A percentile compares a stretch with the other conserved stretches of the same genome.
phyloP scores from a whole-genome alignment of 768 basidiomycete genomes.

The Tylopilus intermedius region DNA sequence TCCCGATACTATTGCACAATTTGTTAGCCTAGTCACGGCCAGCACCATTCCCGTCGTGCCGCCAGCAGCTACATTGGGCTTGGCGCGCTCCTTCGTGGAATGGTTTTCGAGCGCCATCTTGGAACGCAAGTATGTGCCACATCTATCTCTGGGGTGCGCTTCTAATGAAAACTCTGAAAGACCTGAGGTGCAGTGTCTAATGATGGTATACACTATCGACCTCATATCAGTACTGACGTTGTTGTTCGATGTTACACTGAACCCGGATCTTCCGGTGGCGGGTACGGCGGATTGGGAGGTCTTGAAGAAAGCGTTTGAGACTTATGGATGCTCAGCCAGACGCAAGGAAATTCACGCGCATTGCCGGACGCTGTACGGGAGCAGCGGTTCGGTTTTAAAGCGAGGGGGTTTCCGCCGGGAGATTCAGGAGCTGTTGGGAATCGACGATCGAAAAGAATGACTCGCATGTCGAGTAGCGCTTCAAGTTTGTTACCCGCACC shows the following conservation, averaged over 20 bases:
- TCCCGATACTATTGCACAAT: background rate
- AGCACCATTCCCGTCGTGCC: conserved; percentile 1
- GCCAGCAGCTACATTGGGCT: conserved; percentile 4
- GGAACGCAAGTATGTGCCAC: background rate
- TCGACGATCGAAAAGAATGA: background rate
- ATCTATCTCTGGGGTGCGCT: background rate
- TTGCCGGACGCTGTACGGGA: background rate
- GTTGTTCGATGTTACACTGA: conserved; percentile 4
- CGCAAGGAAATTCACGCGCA: background rate
- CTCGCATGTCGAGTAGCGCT: no score
- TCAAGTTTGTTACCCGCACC: no score
- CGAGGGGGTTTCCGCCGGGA: background rate
- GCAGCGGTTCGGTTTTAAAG: no score
- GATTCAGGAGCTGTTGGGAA: background rate
- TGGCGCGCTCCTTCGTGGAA: conserved; percentile 1
- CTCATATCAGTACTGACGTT: background rate
- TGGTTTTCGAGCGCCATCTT: background rate
- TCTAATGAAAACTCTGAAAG: background rate
- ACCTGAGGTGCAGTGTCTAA: background rate
- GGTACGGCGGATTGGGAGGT: conserved; percentile 4
- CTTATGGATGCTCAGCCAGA: background rate
- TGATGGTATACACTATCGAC: conserved; percentile 3
- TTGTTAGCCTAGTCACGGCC: conserved; percentile 1
- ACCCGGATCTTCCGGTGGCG: conserved; percentile 2
- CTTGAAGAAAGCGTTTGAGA: conserved; percentile 4